Conservation (phyloP, 2,329 filamentous ascomycete species). For the Ophiocordyceps camponoti-floridani region DNA sequence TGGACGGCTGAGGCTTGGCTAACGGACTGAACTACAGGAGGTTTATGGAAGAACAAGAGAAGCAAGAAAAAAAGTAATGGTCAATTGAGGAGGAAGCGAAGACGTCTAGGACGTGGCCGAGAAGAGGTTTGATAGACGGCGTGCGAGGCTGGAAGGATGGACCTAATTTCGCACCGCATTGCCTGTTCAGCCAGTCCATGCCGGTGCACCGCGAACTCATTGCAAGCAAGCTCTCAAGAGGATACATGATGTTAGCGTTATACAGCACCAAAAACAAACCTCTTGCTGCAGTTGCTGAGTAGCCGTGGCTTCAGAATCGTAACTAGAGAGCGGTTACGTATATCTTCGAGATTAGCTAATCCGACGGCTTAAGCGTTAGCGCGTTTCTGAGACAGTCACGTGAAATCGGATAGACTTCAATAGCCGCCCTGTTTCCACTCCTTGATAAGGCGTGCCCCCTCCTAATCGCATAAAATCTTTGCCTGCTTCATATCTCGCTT, state of each 20-base stretch:
- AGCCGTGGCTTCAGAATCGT: too few relatives aligned
- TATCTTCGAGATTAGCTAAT: too few relatives aligned
- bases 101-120: neutral
- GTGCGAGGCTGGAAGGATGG: too few relatives aligned
- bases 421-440: conserved; percentile 4
- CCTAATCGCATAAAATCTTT: conserved; percentile 19
- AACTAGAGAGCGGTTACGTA: too few relatives aligned
- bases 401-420: neutral
- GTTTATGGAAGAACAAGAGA: conserved; percentile 22
- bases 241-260: too few relatives aligned
- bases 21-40: conserved; percentile 12
- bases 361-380: neutral
- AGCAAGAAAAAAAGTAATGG: conserved; percentile 13
- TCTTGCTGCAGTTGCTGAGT: too few relatives aligned
- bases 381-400: neutral
- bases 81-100: neutral
- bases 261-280: too few relatives aligned
- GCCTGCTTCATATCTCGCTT: conserved; percentile 4
- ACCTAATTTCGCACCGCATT: too few relatives aligned
- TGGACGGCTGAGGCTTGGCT: conserved; percentile 5
- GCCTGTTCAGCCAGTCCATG: too few relatives aligned
- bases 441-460: conserved; percentile 10
- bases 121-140: neutral
- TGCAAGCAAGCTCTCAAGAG: too few relatives aligned
- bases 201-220: too few relatives aligned